Conservation (phyloP, 2,329 filamentous ascomycete genomes). For the Alternaria sp. region DNA sequence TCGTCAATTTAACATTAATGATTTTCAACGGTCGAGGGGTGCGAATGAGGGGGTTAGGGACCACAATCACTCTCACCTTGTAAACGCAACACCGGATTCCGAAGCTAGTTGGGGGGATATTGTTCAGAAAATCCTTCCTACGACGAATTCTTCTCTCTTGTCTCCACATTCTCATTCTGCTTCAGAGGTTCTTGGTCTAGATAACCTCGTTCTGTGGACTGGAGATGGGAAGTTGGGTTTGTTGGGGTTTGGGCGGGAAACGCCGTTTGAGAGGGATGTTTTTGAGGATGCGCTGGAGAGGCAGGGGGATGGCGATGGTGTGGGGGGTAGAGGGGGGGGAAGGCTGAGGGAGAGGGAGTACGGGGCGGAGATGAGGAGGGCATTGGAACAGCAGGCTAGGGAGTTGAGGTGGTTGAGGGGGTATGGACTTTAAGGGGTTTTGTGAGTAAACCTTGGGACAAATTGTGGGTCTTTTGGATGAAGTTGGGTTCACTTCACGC, state of each 20-base stretch:
- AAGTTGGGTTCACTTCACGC: no score
- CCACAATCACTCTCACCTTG: background rate
- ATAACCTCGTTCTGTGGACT: constrained; percentile 86
- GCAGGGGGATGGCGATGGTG: constrained; percentile 43
- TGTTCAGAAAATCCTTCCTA: constrained; percentile 78
- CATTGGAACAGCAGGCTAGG: constrained; percentile 78
- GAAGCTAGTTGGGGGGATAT: constrained; percentile 63
- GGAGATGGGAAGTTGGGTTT: constrained; percentile 80
- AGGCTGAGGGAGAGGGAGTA: constrained; percentile 69
- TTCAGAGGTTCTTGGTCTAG: constrained; percentile 48
- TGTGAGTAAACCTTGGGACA: no score
- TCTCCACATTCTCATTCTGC: background rate
- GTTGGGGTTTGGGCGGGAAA: constrained; percentile 59
- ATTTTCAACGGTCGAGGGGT: constrained; percentile 23
- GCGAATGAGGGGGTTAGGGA: no score
- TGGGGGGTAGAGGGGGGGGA: constrained; percentile 22
- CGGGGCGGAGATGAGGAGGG: constrained; percentile 74
- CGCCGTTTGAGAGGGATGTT: constrained; percentile 40
- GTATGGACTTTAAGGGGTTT: constrained; percentile 61
- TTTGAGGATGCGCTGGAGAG: constrained; percentile 48
- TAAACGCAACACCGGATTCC: constrained; percentile 1
- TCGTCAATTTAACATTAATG: constrained; percentile 66
- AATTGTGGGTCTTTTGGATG: no score
- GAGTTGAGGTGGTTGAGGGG: constrained; percentile 78
- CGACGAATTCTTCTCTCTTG: constrained; percentile 47